These are phyloP conservation scores for Staphylotrichum longicolle DNA, from an alignment of 495 filamentous ascomycete genomes.

Conservation along the genomic window DNA sequence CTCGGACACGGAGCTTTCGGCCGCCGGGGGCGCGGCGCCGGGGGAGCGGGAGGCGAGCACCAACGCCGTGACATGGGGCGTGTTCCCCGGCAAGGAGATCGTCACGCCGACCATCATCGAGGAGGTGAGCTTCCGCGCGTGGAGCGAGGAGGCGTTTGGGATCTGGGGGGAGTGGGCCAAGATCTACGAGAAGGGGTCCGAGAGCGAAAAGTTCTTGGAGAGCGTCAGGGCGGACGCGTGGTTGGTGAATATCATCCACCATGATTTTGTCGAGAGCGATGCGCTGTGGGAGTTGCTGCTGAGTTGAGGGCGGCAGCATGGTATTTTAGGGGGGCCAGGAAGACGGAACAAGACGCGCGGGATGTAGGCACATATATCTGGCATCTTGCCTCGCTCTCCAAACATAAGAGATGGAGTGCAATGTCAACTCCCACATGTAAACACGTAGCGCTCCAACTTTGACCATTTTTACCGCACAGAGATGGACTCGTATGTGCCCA, in stretches of 20 bases:
- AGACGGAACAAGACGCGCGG: too few species aligned
- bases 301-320: neutral
- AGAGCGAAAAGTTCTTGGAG: conserved; percentile 66
- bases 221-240: conserved; percentile 65
- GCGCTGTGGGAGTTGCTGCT: conserved; percentile 59
- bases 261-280: conserved; percentile 67
- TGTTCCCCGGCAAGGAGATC: conserved; percentile 95
- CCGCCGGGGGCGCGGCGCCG: conserved; percentile 10
- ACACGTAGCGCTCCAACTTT: too few species aligned
- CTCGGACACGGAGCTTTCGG: conserved; percentile 45
- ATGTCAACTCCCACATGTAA: too few species aligned
- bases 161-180: conserved; percentile 94
- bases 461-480: too few species aligned
- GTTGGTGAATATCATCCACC: conserved; percentile 89
- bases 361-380: too few species aligned
- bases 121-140: conserved; percentile 89
- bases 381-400: too few species aligned
- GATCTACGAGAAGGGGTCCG: conserved; percentile 67
- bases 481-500: too few species aligned
- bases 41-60: conserved; percentile 55
- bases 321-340: too few species aligned
- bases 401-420: too few species aligned
- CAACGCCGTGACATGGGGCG: conserved; percentile 96
- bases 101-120: conserved; percentile 97
- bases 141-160: conserved; percentile 92